phyloP scores from a whole-genome alignment of 805 yeast species.

The Myxozyma neglecta region DNA sequence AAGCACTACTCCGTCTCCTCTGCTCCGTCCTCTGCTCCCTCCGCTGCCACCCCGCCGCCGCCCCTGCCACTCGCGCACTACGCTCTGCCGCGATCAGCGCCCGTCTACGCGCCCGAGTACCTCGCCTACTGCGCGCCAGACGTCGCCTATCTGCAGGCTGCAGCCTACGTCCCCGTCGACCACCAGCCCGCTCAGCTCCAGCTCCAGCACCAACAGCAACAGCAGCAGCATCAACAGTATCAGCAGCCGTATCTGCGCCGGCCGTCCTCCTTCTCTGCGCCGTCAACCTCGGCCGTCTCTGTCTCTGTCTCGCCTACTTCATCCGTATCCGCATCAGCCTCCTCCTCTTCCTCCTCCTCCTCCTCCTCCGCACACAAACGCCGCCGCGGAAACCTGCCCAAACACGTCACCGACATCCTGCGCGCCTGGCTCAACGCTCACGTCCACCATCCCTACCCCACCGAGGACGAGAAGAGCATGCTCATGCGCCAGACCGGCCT shows the following conservation, averaged over 20 bases:
- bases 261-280: slow-evolving; percentile 1
- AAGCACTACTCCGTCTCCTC: slow-evolving; percentile 14
- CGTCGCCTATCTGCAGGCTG: slow-evolving; percentile 3
- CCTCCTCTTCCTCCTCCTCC: too few species aligned
- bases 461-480: slow-evolving; percentile 71
- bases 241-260: slow-evolving; percentile 8
- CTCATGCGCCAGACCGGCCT: slow-evolving; percentile 71
- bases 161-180: slow-evolving; percentile 1
- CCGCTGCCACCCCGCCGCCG: not conserved
- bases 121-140: slow-evolving; percentile 20
- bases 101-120: slow-evolving; percentile 11
- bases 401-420: slow-evolving; percentile 70
- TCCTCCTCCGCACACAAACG: slow-evolving; percentile 39
- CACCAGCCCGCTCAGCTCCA: slow-evolving; percentile 5
- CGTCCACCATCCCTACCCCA: slow-evolving; percentile 80
- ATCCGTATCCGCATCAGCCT: too few species aligned
- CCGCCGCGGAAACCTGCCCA: slow-evolving; percentile 73
- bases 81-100: slow-evolving; percentile 13
- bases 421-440: slow-evolving; percentile 74
- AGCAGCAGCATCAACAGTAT: slow-evolving; percentile 17
- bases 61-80: not conserved
- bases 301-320: not conserved
- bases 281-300: not conserved
- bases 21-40: slow-evolving; percentile 1
- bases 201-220: slow-evolving; percentile 5